These are phyloP conservation scores for Trichoderma lentiforme DNA, from an alignment of 2,329 filamentous ascomycete genomes.

Conservation along the genomic window DNA sequence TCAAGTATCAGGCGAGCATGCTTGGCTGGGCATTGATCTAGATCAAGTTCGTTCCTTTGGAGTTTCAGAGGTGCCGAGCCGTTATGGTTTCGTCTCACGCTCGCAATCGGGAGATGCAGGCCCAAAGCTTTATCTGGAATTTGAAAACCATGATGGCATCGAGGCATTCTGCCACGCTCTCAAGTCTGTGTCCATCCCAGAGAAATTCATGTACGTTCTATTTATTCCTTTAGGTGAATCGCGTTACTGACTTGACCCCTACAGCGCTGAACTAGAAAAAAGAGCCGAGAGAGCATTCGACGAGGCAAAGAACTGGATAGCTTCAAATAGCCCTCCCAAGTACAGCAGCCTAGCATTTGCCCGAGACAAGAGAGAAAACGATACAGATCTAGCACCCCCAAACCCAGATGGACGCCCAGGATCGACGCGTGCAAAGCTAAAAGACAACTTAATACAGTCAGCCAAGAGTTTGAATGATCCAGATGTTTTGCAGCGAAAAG, in stretches of 20 bases:
- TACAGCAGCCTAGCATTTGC: not conserved
- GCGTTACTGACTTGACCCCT: not conserved
- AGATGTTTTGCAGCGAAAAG: not conserved
- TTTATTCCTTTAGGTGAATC: not conserved
- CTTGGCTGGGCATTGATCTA: slow-evolving; percentile 25
- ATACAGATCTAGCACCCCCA: not conserved
- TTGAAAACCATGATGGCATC: slow-evolving; percentile 9
- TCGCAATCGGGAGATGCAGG: slow-evolving; percentile 14
- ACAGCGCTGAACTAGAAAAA: not conserved
- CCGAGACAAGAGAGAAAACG: not conserved
- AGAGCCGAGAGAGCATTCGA: slow-evolving; percentile 10
- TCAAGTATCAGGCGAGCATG: not conserved
- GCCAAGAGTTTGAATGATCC: not conserved
- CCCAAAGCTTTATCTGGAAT: slow-evolving; percentile 24
- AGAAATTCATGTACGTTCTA: not conserved
- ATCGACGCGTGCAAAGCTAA: slow-evolving; percentile 23
- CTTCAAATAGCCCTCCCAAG: not conserved
- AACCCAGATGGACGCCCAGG: not conserved
- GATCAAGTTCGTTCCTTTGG: slow-evolving; percentile 19
- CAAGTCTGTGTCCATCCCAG: not conserved
- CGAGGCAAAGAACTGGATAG: slow-evolving; percentile 1
- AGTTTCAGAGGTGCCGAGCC: slow-evolving; percentile 21
- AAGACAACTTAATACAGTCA: slow-evolving; percentile 26
- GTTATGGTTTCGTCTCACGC: slow-evolving; percentile 25
- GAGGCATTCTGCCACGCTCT: not conserved